Evolutionary conservation across 2,329 filamentous ascomycete genomes (phyloP), one percentile per base, ranked within the genome.

Genomic region (Ceratocystis eucalypticola): DNA sequence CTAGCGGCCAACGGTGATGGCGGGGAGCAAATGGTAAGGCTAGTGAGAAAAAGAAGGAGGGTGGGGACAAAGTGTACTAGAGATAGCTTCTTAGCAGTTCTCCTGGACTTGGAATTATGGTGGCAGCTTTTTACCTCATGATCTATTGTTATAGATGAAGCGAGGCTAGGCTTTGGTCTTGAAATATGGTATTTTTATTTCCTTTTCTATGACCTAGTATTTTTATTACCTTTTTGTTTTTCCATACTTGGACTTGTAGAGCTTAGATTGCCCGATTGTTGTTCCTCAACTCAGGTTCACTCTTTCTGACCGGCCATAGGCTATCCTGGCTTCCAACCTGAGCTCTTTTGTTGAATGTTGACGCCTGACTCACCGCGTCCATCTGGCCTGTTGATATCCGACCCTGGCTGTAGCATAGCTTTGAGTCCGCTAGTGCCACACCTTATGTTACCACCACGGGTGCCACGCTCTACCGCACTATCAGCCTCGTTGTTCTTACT

Each of bases 161-260:
- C 10, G 55, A 33, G 12, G 7, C 46, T 63, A 33, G 12, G 7
- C 46, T 63, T 37, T 33, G 30, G 25, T 41, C 22, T 41, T 25
- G 15, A 53, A 50, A 62, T 17, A 46, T 62, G 10, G 20, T 44
- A 44, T 25, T 45, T n/a, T 62, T 30, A 59, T 59, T 33, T 57
- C n/a, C 53, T 30, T 17, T 62, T 62, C 28, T 22, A 46, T 62
- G 6, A 6, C 46, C 7, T 61, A 17, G 22, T 30, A 17, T 41
- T 61, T 45, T 62, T 63, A 74, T 77, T 65, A 17, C 7, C 25
- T 57, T 57, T 57, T 20, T n/a, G 33, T 59, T 37, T 12, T 15
- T 57, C 8, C 5, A 30, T n/a, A 17, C 1, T n/a, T 33, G 12
- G 3, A 41, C 37, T 30, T 57, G 15, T 15, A 53, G 28, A 53